Conservation (phyloP, 2,329 filamentous ascomycete genomes). For the Curvularia sp. region DNA sequence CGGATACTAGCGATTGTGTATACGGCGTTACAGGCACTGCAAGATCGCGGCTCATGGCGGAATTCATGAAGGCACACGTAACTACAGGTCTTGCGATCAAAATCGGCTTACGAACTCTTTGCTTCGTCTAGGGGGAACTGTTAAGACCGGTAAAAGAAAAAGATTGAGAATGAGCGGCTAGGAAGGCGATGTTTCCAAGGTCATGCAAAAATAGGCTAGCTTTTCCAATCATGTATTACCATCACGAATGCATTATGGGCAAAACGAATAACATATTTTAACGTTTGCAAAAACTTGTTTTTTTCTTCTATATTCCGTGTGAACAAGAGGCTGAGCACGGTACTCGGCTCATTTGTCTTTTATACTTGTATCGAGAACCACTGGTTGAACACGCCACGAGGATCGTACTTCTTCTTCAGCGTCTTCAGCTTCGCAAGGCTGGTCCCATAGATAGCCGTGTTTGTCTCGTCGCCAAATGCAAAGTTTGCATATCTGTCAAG, state of each 20-base stretch:
- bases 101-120: not conserved
- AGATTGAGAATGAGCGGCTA: not conserved
- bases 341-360: not conserved
- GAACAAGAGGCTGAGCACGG: not conserved
- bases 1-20: not conserved
- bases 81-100: not conserved
- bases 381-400: constrained; percentile 32
- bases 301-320: not conserved
- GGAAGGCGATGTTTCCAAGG: not conserved
- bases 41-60: too few relatives aligned
- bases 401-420: constrained; percentile 41
- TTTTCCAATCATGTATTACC: too few relatives aligned
- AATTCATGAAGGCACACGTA: not conserved
- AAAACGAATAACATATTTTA: not conserved
- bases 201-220: too few relatives aligned
- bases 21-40: not conserved
- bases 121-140: not conserved
- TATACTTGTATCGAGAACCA: constrained; percentile 37
- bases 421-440: constrained; percentile 27
- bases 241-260: not conserved
- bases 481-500: constrained; percentile 39
- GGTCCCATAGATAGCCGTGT: constrained; percentile 34
- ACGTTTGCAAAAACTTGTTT: not conserved
- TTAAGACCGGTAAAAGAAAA: not conserved
- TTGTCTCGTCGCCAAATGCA: constrained; percentile 36